Percentiles rank a stretch among this genome's conserved stretches.
phyloP scores from a whole-genome alignment of 352 stramenopile genomes.

The Pythium graminicola region DNA sequence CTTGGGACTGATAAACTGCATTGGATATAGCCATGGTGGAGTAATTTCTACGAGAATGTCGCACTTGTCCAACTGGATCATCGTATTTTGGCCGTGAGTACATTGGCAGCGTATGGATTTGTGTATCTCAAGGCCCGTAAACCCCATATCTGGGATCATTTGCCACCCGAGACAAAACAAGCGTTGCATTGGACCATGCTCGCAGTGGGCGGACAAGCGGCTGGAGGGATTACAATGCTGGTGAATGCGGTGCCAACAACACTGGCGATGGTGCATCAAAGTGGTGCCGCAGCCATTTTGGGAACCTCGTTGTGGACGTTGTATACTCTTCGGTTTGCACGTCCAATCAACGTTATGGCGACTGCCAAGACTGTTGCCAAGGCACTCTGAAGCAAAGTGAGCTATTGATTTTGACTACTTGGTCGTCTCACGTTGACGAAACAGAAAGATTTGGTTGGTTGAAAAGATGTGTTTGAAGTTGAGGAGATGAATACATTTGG shows the following conservation, averaged over 20 bases:
- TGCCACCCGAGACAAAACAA: slow-evolving; percentile 52
- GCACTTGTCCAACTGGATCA: slow-evolving; percentile 96
- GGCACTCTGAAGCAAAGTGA: neutral
- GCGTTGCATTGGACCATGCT: slow-evolving; percentile 50
- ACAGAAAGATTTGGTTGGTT: slow-evolving; percentile 16
- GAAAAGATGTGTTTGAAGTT: slow-evolving; percentile 10
- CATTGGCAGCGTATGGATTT: slow-evolving; percentile 47
- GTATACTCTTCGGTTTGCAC: slow-evolving; percentile 57
- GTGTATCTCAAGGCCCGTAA: slow-evolving; percentile 56
- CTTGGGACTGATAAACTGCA: neutral
- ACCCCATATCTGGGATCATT: slow-evolving; percentile 51
- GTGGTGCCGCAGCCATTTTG: slow-evolving; percentile 44
- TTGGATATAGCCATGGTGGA: slow-evolving; percentile 48
- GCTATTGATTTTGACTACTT: neutral
- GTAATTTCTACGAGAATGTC: slow-evolving; percentile 96
- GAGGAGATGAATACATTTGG: neutral
- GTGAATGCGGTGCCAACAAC: slow-evolving; percentile 92
- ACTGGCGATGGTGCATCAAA: slow-evolving; percentile 91
- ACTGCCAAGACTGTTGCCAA: neutral
- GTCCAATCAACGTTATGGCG: slow-evolving; percentile 17
- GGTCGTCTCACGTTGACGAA: neutral
- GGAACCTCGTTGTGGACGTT: slow-evolving; percentile 61
- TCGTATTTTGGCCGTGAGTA: slow-evolving; percentile 87
- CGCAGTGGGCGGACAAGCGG: slow-evolving; percentile 67
- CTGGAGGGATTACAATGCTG: slow-evolving; percentile 91